Conservation (phyloP, 129 eudicot genomes). For the Daucus carota region DH1_v3.0 NC_030381.2:17976001-17976500, state of each 20-base stretch:
- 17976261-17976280: slow-evolving; percentile 85
- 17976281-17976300: slow-evolving; percentile 71
- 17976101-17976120: slow-evolving; percentile 53
- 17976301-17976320: slow-evolving; percentile 61
- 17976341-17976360: slow-evolving; percentile 83
- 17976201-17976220: too few species aligned
- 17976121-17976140: slow-evolving; percentile 95
- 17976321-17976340: slow-evolving; percentile 52
- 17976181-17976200: too few species aligned
- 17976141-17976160: slow-evolving; percentile 60
- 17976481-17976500: too few species aligned
- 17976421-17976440: background rate
- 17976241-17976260: slow-evolving; percentile 40
- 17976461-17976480: background rate
- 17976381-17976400: background rate
- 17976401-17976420: background rate
- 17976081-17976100: slow-evolving; percentile 20
- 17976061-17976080: slow-evolving; percentile 38
- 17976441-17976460: background rate
- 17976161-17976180: slow-evolving; percentile 67
- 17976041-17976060: slow-evolving; percentile 40
- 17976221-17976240: background rate
- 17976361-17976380: slow-evolving; percentile 61
- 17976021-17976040: background rate
- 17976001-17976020: background rate